These are phyloP conservation scores for Eragrostis nindensis DNA, from an alignment of 176 grass and related monocot species.

Conservation along the genomic window DNA sequence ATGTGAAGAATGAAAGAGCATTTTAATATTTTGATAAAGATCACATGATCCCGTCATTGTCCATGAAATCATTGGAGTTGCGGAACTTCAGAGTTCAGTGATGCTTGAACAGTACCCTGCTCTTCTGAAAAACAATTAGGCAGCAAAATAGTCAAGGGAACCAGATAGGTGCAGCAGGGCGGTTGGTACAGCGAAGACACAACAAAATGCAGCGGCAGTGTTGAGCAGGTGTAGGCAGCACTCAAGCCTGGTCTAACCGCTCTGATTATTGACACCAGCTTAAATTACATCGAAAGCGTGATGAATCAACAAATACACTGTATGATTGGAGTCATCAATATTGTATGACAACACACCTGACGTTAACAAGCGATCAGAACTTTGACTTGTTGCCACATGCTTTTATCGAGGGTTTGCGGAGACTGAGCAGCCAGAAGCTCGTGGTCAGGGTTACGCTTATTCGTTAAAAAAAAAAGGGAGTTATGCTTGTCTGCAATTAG, in stretches of 20 bases:
- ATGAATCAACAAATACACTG: not conserved
- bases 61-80: not conserved
- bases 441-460: not conserved
- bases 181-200: not conserved
- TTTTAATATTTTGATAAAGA: not conserved
- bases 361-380: not conserved
- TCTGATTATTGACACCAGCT: not conserved
- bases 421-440: not conserved
- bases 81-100: not conserved
- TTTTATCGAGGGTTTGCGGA: not conserved
- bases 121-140: not conserved
- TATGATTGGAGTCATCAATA: not conserved
- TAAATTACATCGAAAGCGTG: not conserved
- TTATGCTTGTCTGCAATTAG: too few relatives aligned
- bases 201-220: not conserved
- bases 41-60: not conserved
- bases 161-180: not conserved
- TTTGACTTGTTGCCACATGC: not conserved
- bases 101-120: not conserved
- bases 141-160: conserved; percentile 1
- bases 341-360: conserved; percentile 8
- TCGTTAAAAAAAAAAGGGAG: too few relatives aligned
- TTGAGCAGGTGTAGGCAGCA: not conserved
- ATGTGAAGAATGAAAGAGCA: not conserved
- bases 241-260: not conserved